These are phyloP conservation scores for Ceratobasidium sp. DNA, from an alignment of 1,284 basidiomycete species.

Conservation along the genomic window DNA sequence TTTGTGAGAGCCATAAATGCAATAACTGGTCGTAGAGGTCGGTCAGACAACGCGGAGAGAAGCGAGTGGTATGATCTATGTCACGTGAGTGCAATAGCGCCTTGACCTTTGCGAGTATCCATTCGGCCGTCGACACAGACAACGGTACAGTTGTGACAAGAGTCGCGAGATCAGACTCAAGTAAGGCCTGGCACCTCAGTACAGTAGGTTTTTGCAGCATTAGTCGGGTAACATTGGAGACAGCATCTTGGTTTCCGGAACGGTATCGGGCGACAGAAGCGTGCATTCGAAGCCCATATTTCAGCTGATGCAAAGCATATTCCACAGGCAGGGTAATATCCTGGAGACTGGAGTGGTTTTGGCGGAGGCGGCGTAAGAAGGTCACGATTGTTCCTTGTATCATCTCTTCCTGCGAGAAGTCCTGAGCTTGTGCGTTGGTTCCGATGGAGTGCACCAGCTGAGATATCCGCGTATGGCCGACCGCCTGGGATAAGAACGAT, in stretches of 20 bases:
- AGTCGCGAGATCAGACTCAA: slow-evolving; percentile 9
- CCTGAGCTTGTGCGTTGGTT: slow-evolving; percentile 11
- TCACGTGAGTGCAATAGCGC: slow-evolving; percentile 13
- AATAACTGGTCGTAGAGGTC: slow-evolving; percentile 76
- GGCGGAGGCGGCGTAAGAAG: slow-evolving; percentile 59
- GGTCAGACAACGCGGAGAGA: not conserved
- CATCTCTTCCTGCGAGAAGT: slow-evolving; percentile 50
- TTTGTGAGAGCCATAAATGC: slow-evolving; percentile 85
- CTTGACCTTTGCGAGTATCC: slow-evolving; percentile 25
- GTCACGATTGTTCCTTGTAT: slow-evolving; percentile 55
- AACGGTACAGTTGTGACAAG: not conserved
- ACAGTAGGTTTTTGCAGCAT: slow-evolving; percentile 17
- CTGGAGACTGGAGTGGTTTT: slow-evolving; percentile 60
- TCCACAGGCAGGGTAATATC: slow-evolving; percentile 79
- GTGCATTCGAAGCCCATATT: slow-evolving; percentile 77
- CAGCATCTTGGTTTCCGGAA: not conserved
- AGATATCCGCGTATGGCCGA: slow-evolving; percentile 24
- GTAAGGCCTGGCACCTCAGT: not conserved
- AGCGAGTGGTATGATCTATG: not conserved
- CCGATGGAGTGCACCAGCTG: slow-evolving; percentile 27
- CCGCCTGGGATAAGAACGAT: slow-evolving; percentile 35
- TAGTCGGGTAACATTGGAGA: slow-evolving; percentile 15
- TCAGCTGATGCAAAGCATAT: slow-evolving; percentile 70
- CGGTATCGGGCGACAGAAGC: slow-evolving; percentile 38
- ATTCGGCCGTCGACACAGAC: slow-evolving; percentile 24